Conservation (phyloP, 768 basidiomycete genomes). For the Macrolepiota fuliginosa region DNA sequence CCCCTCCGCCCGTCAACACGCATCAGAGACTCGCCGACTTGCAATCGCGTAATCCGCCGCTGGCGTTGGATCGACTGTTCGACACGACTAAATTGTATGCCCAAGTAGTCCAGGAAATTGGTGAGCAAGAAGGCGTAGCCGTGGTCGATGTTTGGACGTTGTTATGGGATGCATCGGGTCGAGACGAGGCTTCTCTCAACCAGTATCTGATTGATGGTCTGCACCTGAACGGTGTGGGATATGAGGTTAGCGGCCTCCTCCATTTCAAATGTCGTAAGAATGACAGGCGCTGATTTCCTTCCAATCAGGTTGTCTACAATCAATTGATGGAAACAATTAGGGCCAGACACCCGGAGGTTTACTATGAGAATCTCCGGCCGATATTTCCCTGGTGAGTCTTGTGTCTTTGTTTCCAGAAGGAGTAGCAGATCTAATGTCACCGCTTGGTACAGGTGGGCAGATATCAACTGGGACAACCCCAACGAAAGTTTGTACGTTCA, state of each 20-base stretch:
- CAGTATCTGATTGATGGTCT: conserved; percentile 71
- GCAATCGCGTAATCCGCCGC: conserved; percentile 45
- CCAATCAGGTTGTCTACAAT: conserved; percentile 61
- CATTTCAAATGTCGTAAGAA: not conserved
- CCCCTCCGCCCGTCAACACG: conserved; percentile 81
- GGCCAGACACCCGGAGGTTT: conserved; percentile 62
- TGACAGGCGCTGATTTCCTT: conserved; percentile 5
- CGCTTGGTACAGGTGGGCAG: conserved; percentile 30
- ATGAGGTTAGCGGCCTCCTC: conserved; percentile 47
- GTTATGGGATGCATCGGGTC: conserved; percentile 73
- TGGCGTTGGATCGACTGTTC: conserved; percentile 57
- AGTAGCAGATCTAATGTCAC: conserved; percentile 1
- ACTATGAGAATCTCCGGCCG: conserved; percentile 56
- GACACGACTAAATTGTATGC: conserved; percentile 67
- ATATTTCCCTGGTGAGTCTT: conserved; percentile 61
- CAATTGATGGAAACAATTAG: conserved; percentile 55
- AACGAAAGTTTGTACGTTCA: conserved; percentile 20
- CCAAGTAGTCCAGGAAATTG: conserved; percentile 64
- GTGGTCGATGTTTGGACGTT: conserved; percentile 74
- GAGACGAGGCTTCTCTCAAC: conserved; percentile 49
- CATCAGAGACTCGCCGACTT: conserved; percentile 52
- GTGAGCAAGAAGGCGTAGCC: conserved; percentile 48
- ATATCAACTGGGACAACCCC: conserved; percentile 30
- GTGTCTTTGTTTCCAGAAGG: conserved; percentile 5
- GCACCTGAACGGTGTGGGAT: conserved; percentile 76